Conservation (phyloP, 75 land plant species). For the Pinus taeda region DNA sequence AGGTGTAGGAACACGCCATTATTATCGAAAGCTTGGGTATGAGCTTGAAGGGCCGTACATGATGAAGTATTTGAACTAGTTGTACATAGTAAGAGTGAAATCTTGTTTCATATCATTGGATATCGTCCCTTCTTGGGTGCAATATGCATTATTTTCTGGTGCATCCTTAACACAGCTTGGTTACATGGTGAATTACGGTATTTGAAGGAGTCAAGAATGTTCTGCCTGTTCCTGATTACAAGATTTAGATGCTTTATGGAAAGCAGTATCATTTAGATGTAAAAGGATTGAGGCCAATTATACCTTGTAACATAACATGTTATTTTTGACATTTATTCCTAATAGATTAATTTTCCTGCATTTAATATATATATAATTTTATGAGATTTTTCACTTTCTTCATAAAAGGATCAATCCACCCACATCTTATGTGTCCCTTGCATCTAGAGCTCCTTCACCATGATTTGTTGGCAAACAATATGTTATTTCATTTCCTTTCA, state of each 20-base stretch:
- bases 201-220: background rate
- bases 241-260: background rate
- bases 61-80: slow-evolving; percentile 64
- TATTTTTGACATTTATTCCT: no score
- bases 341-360: no score
- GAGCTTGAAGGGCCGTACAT: slow-evolving; percentile 99
- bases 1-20: slow-evolving; percentile 97
- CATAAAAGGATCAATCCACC: no score
- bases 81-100: background rate
- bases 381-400: no score
- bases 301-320: background rate
- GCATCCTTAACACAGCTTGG: background rate
- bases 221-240: background rate
- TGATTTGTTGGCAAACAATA: no score
- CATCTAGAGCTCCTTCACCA: no score
- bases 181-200: background rate
- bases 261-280: background rate
- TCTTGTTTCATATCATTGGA: background rate
- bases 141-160: background rate
- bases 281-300: background rate
- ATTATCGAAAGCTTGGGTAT: slow-evolving; percentile 94
- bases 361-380: no score
- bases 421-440: no score
- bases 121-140: background rate
- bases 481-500: no score